Conservation (phyloP, 169 alveolate species). For the Babesia divergens region DNA sequence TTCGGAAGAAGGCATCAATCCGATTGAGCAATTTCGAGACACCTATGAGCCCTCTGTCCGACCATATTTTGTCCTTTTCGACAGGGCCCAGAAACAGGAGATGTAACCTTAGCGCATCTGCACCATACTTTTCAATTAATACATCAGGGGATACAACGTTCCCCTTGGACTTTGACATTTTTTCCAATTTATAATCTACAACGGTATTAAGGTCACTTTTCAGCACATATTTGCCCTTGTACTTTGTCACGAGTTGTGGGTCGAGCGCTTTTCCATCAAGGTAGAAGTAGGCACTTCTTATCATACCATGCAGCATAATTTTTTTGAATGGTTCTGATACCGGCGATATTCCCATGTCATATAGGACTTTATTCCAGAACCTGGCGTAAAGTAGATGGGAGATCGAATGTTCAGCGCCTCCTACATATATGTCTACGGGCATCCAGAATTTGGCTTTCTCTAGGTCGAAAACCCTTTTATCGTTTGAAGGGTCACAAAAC, state of each 20-base stretch:
- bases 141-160: conserved; percentile 81
- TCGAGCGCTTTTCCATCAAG: conserved; percentile 12
- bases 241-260: conserved; percentile 14
- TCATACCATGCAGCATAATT: conserved; percentile 84
- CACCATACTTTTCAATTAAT: conserved; percentile 73
- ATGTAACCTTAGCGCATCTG: conserved; percentile 83
- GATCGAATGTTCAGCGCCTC: conserved; percentile 92
- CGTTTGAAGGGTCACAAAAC: conserved; percentile 78
- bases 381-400: conserved; percentile 89
- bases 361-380: conserved; percentile 86
- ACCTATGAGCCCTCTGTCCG: conserved; percentile 66
- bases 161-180: conserved; percentile 85
- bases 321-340: conserved; percentile 84
- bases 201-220: conserved; percentile 12
- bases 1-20: conserved; percentile 39
- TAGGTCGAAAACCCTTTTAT: conserved; percentile 51
- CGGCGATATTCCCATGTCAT: conserved; percentile 73
- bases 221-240: conserved; percentile 46
- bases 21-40: conserved; percentile 46
- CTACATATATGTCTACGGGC: conserved; percentile 91
- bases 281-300: conserved; percentile 68
- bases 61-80: conserved; percentile 77
- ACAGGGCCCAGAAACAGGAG: conserved; percentile 85
- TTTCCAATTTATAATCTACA: conserved; percentile 65
- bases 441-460: conserved; percentile 76